Evolutionary conservation across 106 monocot genomes (phyloP).

Genomic region (Dioscorea zingiberensis): DNA sequence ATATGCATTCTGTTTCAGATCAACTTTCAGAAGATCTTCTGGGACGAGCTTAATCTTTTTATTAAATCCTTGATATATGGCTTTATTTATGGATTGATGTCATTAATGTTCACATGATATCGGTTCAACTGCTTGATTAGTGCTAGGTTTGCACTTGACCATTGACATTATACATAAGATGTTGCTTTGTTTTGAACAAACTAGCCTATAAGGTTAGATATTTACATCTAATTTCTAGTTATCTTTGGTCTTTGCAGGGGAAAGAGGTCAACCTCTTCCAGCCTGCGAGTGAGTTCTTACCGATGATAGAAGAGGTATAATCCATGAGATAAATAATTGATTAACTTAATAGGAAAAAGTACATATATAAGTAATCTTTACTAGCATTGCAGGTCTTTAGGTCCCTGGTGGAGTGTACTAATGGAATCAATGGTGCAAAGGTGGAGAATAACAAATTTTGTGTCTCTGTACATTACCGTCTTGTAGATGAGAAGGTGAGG

Average conservation of each 20-base stretch:
- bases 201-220: too few species aligned
- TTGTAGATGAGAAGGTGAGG: constrained; percentile 58
- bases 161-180: too few species aligned
- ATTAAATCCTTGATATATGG: too few species aligned
- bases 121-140: too few species aligned
- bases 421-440: constrained; percentile 49
- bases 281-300: constrained; percentile 76
- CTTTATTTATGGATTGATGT: too few species aligned
- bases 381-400: constrained; percentile 46
- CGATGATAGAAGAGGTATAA: constrained; percentile 71
- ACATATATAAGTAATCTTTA: too few species aligned
- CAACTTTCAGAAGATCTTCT: too few species aligned
- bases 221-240: not conserved
- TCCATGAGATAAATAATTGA: not conserved
- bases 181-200: too few species aligned
- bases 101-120: too few species aligned
- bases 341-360: not conserved
- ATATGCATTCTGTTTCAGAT: not conserved
- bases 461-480: constrained; percentile 87
- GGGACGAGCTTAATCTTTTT: too few species aligned
- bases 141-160: too few species aligned
- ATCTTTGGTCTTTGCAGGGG: constrained; percentile 25
- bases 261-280: constrained; percentile 74
- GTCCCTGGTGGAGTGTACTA: constrained; percentile 63
- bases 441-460: constrained; percentile 87